A percentile compares a stretch with the other conserved stretches of the same genome.
These are phyloP conservation scores for Leucosporidium scottii DNA, from an alignment of 768 basidiomycete species.

Conservation along the genomic window DNA sequence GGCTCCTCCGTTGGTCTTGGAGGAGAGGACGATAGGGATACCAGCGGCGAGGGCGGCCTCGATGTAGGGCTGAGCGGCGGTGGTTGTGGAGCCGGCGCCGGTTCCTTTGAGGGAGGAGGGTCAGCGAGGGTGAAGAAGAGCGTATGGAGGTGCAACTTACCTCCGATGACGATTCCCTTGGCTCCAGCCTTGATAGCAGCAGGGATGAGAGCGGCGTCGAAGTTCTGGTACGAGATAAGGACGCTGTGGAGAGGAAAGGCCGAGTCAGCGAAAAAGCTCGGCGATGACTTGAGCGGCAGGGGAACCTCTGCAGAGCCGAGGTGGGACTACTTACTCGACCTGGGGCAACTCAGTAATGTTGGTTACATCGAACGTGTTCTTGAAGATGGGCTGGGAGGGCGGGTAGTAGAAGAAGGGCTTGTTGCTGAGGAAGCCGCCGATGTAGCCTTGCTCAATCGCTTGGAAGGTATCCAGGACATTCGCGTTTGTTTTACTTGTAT, in stretches of 20 bases:
- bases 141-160: neutral
- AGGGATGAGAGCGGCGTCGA: constrained; percentile 17
- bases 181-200: constrained; percentile 17
- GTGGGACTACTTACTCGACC: constrained; percentile 30
- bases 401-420: constrained; percentile 36
- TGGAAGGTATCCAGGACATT: constrained; percentile 40
- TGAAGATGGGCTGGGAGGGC: constrained; percentile 35
- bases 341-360: constrained; percentile 20
- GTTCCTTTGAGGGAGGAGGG: constrained; percentile 3
- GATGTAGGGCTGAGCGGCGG: constrained; percentile 8
- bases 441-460: constrained; percentile 40
- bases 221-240: neutral
- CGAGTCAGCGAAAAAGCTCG: neutral
- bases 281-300: neutral
- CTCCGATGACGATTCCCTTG: constrained; percentile 22
- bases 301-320: constrained; percentile 11
- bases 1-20: constrained; percentile 26
- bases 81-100: constrained; percentile 11
- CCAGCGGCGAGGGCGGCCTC: neutral
- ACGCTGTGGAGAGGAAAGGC: neutral
- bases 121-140: neutral
- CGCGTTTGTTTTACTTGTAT: constrained; percentile 38
- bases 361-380: constrained; percentile 31
- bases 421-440: constrained; percentile 35
- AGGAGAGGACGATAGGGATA: constrained; percentile 16